These are phyloP conservation scores for Hydrangea macrophylla DNA, from an alignment of 148 eudicot species.

Conservation along the genomic window DNA sequence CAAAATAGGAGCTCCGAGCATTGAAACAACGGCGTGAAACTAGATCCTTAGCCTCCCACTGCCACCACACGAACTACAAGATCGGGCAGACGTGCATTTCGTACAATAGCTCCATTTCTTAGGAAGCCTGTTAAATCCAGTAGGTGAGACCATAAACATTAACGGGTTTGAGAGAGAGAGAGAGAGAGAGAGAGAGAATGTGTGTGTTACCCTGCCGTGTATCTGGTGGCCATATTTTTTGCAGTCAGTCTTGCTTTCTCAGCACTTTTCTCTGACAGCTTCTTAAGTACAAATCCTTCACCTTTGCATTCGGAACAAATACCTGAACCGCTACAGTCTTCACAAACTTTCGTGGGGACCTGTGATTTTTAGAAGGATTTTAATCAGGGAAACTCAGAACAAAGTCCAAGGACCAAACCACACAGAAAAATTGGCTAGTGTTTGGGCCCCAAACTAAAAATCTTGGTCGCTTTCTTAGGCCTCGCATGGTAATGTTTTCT, in stretches of 20 bases:
- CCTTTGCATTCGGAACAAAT: conserved; percentile 93
- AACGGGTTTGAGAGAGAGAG: neutral
- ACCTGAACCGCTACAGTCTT: conserved; percentile 87
- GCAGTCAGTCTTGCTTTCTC: conserved; percentile 71
- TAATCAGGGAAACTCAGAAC: neutral
- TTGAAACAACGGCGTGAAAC: neutral
- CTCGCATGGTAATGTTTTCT: too few relatives aligned
- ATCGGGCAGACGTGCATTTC: conserved; percentile 79
- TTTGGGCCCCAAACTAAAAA: neutral
- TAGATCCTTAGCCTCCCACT: conserved; percentile 60
- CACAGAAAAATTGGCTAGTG: neutral
- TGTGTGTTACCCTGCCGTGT: conserved; percentile 71
- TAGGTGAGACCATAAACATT: neutral
- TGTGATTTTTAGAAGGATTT: conserved; percentile 27
- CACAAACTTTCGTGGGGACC: conserved; percentile 61
- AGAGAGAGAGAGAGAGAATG: conserved; percentile 4
- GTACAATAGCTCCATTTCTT: conserved; percentile 98
- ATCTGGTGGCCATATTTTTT: conserved; percentile 79
- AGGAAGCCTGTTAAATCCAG: conserved; percentile 65
- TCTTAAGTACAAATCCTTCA: conserved; percentile 86
- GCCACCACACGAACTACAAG: conserved; percentile 78
- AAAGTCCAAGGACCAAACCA: neutral
- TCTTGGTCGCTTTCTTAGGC: too few relatives aligned
- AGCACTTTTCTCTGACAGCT: conserved; percentile 62
- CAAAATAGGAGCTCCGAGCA: neutral